phyloP scores from a whole-genome alignment of 768 basidiomycete genomes.

The Leucogyrophana mollusca region DNA sequence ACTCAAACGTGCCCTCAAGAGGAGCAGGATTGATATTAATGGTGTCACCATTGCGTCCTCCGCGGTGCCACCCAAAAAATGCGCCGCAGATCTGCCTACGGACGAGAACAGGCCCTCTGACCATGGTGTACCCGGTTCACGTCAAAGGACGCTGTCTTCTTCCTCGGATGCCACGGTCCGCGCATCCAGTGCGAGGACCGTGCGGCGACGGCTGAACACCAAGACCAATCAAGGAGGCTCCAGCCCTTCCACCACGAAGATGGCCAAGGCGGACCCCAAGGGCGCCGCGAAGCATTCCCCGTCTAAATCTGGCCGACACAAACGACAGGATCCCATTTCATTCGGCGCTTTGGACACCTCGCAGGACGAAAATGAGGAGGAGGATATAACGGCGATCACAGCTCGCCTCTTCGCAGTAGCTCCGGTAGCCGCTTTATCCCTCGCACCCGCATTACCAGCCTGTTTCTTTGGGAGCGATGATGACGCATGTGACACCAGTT shows the following conservation, averaged over 20 bases:
- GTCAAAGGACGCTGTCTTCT: slow-evolving; percentile 17
- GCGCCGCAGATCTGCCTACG: background rate
- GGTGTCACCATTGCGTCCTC: no score
- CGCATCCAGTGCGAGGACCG: slow-evolving; percentile 3
- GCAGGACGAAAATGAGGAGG: slow-evolving; percentile 3
- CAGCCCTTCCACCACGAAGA: no score
- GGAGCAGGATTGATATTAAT: no score
- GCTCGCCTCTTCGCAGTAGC: slow-evolving; percentile 3
- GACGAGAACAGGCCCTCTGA: slow-evolving; percentile 2
- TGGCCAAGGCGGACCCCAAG: no score
- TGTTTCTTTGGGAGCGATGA: background rate
- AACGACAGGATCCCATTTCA: background rate
- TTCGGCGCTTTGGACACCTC: slow-evolving; percentile 1
- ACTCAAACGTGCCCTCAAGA: no score
- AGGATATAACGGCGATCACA: background rate
- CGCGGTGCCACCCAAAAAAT: no score
- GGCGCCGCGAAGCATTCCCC: no score
- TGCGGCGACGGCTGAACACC: slow-evolving; percentile 13
- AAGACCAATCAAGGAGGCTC: background rate
- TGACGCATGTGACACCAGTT: background rate
- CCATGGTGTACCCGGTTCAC: slow-evolving; percentile 2
- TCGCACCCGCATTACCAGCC: background rate
- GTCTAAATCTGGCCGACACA: background rate
- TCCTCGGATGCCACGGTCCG: slow-evolving; percentile 16
- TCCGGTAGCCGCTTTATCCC: background rate